Base-by-base conservation (phyloP, 371 early-diverging fungal genomes). In the Smittium mucronatum region DNA sequence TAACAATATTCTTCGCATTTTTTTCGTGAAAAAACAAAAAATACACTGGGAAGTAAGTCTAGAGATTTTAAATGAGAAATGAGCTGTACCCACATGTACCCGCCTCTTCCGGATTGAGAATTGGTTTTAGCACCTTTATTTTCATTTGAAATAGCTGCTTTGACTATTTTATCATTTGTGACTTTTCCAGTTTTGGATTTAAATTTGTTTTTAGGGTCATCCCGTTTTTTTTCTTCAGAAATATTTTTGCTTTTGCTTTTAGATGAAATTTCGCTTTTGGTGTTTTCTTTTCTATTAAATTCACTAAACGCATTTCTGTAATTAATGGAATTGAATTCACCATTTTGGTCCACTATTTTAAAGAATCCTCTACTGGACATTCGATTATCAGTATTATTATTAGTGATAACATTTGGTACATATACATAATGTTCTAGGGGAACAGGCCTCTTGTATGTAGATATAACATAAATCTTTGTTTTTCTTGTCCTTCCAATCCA, bases 401-500 rank as follows among this genome's bases (percentile, higher is more conserved):
- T 30, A n/a, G 26, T 67, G 28, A 17, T 16, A 30, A 25, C n/a
- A n/a, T 64, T 70, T 1, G 70, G 66, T 1, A 89, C 88, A 75
- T 93, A 99, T 32, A 99, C 81, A 74, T 88, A 86, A 80, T 98
- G 97, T 78, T 99, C 99, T 25, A 99, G 81, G 11, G 99, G 99
- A 1, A 99, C 97, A 21, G 99, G 98, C 57, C 99, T 86, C 78
- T 97, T 90, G 1, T 85, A 75, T 2, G 99, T 99, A 68, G 91
- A 93, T 71, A 99, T 98, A 2, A 99, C 98, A 79, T 95, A 97
- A 47, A 99, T 95, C 72, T 94, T 89, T 77, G 91, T 89, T 76
- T 92, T 88, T 79, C 95, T 98, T 8, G 98, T 99, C 57, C 98
- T 89, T 1, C 98, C 99, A 70, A 99, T 94, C 99, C 99, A 99